Evolutionary conservation across 2,329 filamentous ascomycete species (phyloP).

Genomic region (Diaporthe capsici): DNA sequence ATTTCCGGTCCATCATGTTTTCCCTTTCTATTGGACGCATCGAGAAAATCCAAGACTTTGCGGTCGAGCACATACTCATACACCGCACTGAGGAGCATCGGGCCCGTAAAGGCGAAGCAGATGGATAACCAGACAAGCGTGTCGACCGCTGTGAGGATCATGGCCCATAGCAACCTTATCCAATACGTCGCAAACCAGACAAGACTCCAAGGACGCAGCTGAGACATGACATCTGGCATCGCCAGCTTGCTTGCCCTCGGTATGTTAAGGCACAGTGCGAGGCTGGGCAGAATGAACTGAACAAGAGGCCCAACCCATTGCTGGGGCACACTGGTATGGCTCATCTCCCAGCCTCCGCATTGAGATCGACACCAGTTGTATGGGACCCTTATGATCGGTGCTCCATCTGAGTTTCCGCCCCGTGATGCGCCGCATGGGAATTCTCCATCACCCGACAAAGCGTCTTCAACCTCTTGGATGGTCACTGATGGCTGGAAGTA

Average conservation of each 20-base stretch:
- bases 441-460: constrained; percentile 24
- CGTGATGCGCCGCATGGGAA: constrained; percentile 47
- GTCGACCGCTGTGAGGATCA: constrained; percentile 44
- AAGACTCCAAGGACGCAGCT: constrained; percentile 41
- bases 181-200: constrained; percentile 40
- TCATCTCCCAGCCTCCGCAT: constrained; percentile 47
- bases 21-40: not conserved
- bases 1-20: not conserved
- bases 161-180: constrained; percentile 41
- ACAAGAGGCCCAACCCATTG: constrained; percentile 48
- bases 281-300: constrained; percentile 47
- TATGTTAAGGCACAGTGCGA: constrained; percentile 48
- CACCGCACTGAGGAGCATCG: constrained; percentile 49
- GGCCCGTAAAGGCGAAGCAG: constrained; percentile 48
- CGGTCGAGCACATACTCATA: constrained; percentile 50
- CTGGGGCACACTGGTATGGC: constrained; percentile 44
- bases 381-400: constrained; percentile 44
- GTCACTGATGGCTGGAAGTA: constrained; percentile 36
- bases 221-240: constrained; percentile 42
- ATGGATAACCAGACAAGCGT: constrained; percentile 48
- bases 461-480: constrained; percentile 38
- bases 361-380: constrained; percentile 43
- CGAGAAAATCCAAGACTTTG: constrained; percentile 44
- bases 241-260: constrained; percentile 46
- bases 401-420: constrained; percentile 41